Evolutionary conservation across 1,284 basidiomycete species (phyloP), one percentile per base, ranked within the genome.

Genomic region (Afroboletus lepidellus): DNA sequence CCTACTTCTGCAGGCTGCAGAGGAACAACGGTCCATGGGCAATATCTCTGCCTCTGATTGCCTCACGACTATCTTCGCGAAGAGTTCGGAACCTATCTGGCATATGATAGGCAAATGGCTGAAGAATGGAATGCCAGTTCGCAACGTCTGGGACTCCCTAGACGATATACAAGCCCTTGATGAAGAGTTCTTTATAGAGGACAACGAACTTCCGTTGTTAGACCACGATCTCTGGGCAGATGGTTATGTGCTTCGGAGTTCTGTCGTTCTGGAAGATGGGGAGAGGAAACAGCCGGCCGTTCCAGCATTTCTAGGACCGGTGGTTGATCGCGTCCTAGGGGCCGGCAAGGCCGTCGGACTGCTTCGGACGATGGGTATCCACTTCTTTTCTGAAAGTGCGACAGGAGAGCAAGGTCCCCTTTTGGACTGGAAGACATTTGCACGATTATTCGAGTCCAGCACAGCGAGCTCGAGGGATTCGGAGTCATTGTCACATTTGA

Each of bases 191-290:
- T 93, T 92, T 69, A 81, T 94, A 48, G 83, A 88, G 60, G 82
- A 77, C 62, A 90, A 78, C 64, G 83, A 78, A 55, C 74, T 83
- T 57, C 79, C 72, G n/a, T 67, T 81, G 56, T 69, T 83, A 61
- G 85, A 81, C 69, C 87, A 80, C 7, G 89, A 92, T 56, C 92
- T 92, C 63, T 94, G 92, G 91, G 74, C 78, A 33, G 82, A 86
- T 32, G 88, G 86, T 0, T 92, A 86, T 66, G 72, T 75, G 2
- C 67, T 90, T 47, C 71, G 82, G 25, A 75, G 76, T 24, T 73
- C 72, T 51, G 57, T 67, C 29, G 53, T 59, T 4, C 62, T 66
- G 12, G 66, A 67, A 32, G 66, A 61, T 5, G 70, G 69, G 53
- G 57, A 70, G 24, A 61, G 59, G n/a, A 64, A 65, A 43, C 68